phyloP scores from a whole-genome alignment of 306 rosid genomes.

The Rosa persica region DNA sequence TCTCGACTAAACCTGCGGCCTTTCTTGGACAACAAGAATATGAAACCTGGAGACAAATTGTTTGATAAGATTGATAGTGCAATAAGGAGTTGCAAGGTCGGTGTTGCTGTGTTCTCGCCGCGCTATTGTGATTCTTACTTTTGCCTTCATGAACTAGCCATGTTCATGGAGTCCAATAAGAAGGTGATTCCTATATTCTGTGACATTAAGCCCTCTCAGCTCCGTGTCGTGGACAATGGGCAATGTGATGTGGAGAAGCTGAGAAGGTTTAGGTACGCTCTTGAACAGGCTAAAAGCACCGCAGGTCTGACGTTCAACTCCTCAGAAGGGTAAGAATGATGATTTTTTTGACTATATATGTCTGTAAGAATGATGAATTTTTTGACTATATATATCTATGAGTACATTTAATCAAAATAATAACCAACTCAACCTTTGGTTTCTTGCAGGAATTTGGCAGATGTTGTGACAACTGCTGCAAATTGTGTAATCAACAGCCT shows the following conservation, averaged over 20 bases:
- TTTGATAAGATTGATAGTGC: slow-evolving; percentile 74
- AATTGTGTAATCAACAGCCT: slow-evolving; percentile 55
- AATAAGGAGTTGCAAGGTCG: slow-evolving; percentile 56
- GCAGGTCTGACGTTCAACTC: slow-evolving; percentile 71
- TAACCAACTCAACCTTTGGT: not conserved
- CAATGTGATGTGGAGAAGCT: slow-evolving; percentile 42
- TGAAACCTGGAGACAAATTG: slow-evolving; percentile 91
- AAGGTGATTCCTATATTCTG: slow-evolving; percentile 82
- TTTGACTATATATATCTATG: not conserved
- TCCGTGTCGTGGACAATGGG: slow-evolving; percentile 30
- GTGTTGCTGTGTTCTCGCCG: slow-evolving; percentile 76
- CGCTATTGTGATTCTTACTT: slow-evolving; percentile 74
- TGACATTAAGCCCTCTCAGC: slow-evolving; percentile 75
- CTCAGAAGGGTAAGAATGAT: slow-evolving; percentile 54
- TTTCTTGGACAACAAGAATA: slow-evolving; percentile 71
- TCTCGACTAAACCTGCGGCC: slow-evolving; percentile 40
- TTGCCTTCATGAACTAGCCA: slow-evolving; percentile 83
- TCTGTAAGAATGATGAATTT: slow-evolving; percentile 35
- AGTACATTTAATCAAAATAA: not conserved
- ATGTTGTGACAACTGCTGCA: slow-evolving; percentile 58
- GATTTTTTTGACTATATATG: not conserved
- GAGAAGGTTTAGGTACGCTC: slow-evolving; percentile 50
- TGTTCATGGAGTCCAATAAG: slow-evolving; percentile 60
- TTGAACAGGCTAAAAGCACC: slow-evolving; percentile 61
- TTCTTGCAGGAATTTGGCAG: slow-evolving; percentile 60